These are phyloP conservation scores for Pythium diclinum DNA, from an alignment of 352 stramenopile genomes.

Conservation along the genomic window DNA sequence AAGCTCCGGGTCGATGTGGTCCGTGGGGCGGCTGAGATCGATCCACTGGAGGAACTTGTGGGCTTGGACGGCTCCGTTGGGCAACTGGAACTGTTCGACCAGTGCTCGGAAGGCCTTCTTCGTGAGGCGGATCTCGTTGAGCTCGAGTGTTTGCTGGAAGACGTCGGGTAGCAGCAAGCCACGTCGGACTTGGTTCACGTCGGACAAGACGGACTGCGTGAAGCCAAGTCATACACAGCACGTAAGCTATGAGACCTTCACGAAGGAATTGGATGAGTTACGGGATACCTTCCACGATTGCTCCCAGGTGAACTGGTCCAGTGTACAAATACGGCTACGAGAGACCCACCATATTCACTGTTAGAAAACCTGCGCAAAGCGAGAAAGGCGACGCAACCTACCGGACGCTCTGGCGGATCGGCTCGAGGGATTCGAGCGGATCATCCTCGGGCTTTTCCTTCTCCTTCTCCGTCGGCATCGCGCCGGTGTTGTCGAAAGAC, in stretches of 20 bases:
- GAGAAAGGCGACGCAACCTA: background rate
- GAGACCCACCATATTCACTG: background rate
- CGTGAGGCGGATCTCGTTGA: conserved; percentile 42
- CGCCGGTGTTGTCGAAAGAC: background rate
- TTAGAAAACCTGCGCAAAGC: background rate
- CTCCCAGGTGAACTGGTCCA: conserved; percentile 29
- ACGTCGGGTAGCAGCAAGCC: conserved; percentile 37
- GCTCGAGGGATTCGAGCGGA: conserved; percentile 25
- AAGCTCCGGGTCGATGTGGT: conserved; percentile 66
- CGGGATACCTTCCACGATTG: conserved; percentile 28
- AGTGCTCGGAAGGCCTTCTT: conserved; percentile 28
- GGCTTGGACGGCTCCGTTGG: conserved; percentile 36
- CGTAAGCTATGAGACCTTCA: background rate
- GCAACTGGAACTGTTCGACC: conserved; percentile 42
- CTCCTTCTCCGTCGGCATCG: background rate
- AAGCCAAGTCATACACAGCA: background rate
- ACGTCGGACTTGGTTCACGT: conserved; percentile 29
- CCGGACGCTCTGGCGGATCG: conserved; percentile 27
- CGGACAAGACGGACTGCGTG: conserved; percentile 32
- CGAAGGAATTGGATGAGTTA: background rate
- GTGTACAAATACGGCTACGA: conserved; percentile 14
- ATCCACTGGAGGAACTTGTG: conserved; percentile 58
- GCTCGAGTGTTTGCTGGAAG: conserved; percentile 49
- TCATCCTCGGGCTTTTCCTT: background rate
- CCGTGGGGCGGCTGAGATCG: conserved; percentile 40